Evolutionary conservation across 495 filamentous ascomycete genomes (phyloP).

Genomic region (Staphylotrichum tortipilum): DNA sequence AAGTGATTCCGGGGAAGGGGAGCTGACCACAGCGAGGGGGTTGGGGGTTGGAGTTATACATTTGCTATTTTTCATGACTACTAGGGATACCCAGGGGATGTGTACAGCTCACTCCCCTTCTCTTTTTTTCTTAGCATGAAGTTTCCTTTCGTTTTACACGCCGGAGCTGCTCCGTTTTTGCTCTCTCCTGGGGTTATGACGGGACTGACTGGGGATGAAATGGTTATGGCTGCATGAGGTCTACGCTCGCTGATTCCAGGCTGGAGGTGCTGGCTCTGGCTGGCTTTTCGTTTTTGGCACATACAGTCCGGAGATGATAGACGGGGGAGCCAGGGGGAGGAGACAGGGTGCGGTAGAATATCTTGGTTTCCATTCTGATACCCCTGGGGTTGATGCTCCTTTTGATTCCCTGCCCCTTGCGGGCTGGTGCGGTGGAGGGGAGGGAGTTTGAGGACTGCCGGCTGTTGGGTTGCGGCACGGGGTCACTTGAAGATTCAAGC

Average conservation of each 20-base stretch:
- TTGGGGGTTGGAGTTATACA: not conserved
- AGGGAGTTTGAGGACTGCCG: no score
- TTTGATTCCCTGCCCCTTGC: no score
- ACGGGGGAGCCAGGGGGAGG: no score
- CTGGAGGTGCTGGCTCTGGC: no score
- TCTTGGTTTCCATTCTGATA: no score
- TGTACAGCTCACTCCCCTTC: not conserved
- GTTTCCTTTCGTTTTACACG: not conserved
- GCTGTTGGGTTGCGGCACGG: no score
- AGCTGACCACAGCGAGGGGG: not conserved
- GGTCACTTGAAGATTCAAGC: no score
- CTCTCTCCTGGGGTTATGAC: not conserved
- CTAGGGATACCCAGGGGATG: slow-evolving; percentile 11
- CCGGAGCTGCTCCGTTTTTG: not conserved
- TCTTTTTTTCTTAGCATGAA: not conserved
- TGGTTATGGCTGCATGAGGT: not conserved
- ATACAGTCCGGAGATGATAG: no score
- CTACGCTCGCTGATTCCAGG: not conserved
- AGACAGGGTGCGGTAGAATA: no score
- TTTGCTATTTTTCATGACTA: not conserved
- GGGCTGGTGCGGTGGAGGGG: no score
- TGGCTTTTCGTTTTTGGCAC: no score
- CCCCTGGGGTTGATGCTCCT: no score
- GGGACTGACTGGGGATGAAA: not conserved
- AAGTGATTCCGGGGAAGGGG: not conserved